phyloP scores from a whole-genome alignment of 495 filamentous ascomycete species.

The Xylaria nigripes region DNA sequence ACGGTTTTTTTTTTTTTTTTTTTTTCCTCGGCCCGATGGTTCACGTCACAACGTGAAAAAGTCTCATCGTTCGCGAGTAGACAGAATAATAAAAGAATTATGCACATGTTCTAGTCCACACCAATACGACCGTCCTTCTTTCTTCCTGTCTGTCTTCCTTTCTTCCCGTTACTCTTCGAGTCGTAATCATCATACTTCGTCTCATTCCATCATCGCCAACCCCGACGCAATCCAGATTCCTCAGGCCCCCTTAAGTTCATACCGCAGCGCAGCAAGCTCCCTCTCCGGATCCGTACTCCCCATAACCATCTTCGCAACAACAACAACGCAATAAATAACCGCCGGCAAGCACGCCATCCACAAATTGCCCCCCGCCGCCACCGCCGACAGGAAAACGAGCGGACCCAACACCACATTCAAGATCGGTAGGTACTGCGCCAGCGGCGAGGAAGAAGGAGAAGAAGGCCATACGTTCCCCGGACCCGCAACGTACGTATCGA shows the following conservation, averaged over 20 bases:
- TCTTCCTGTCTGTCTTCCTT: too few relatives aligned
- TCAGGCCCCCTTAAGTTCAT: slow-evolving; percentile 55
- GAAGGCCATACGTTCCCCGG: not conserved
- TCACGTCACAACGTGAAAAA: too few relatives aligned
- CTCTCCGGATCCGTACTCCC: slow-evolving; percentile 45
- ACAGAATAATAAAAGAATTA: too few relatives aligned
- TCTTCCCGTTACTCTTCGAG: too few relatives aligned
- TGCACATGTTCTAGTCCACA: too few relatives aligned
- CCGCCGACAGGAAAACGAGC: slow-evolving; percentile 24
- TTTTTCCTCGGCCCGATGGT: too few relatives aligned
- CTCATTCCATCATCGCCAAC: too few relatives aligned
- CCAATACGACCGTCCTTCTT: too few relatives aligned
- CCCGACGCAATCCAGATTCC: not conserved
- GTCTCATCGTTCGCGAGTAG: too few relatives aligned
- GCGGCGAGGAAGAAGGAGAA: slow-evolving; percentile 24
- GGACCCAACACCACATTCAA: slow-evolving; percentile 39
- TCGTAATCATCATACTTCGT: too few relatives aligned
- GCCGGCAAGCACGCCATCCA: slow-evolving; percentile 33
- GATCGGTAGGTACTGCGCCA: slow-evolving; percentile 39
- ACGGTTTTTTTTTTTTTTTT: too few relatives aligned
- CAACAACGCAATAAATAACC: slow-evolving; percentile 38
- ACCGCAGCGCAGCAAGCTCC: slow-evolving; percentile 46
- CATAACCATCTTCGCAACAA: slow-evolving; percentile 46
- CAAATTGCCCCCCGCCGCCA: slow-evolving; percentile 10
- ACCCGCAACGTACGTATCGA: slow-evolving; percentile 28